Base-by-base conservation (phyloP, 192 early-diverging fungal genomes). In the Entomortierella beljakovae region DNA sequence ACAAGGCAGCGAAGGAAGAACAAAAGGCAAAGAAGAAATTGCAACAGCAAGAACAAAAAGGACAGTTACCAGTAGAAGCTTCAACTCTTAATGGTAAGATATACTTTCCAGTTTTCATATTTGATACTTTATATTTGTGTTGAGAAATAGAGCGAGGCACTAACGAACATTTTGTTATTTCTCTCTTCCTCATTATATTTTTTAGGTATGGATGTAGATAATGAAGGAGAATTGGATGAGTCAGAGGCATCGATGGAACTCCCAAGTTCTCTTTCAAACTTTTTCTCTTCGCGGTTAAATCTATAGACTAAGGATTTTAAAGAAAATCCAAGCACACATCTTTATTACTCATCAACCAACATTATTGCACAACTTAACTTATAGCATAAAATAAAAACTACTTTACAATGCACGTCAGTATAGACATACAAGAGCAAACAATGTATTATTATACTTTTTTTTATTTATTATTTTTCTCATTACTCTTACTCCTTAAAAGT, bases 211-310 rank as follows among this genome's bases (percentile, higher is more conserved):
- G 62, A 69, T 37, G 70, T 79, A 61, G 66, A 79, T 32, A 62
- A 33, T 20, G 56, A 59, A 23, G 61, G 54, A 0, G 52, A 34
- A 4, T n/a, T n/a, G n/a, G 31, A 57, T 25, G 61, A 79, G 20
- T 32, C 56, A 1, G 49, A 55, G 15, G 50, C 32, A 40, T 34
- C 31, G 25, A 65, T 58, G 43, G 38, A 65, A 22, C 62, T 79
- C 15, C 66, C 75, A n/a, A 42, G 48, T 20, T 70, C 75, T 35
- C 43, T 79, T 64, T 26, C 57, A 13, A 64, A 40, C 53, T 65
- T 70, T 25, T 79, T 79, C 42, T 70, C 75, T 13, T 58, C 75
- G 10, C 66, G 75, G 62, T 54, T 79, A 79, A 60, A n/a, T 2
- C 31, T 79, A 52, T 79, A 70, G 59, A 25, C 20, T 18, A 1